Conservation (phyloP, 2,329 filamentous ascomycete genomes). For the Fusarium agapanthi region DNA sequence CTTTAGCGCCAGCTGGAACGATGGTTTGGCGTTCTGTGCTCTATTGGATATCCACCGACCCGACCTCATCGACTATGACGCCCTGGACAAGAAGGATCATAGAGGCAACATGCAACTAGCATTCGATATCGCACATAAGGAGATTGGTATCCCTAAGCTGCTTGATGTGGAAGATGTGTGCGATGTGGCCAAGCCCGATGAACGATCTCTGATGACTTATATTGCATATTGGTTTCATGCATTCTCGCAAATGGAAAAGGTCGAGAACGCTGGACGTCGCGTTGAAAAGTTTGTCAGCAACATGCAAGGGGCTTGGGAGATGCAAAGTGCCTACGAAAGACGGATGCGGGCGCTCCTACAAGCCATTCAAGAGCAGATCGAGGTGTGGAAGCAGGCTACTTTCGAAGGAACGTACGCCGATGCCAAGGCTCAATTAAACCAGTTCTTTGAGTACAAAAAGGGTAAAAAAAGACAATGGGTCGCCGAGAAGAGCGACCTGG, state of each 20-base stretch:
- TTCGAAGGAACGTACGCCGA: constrained; percentile 94
- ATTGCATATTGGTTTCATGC: constrained; percentile 99
- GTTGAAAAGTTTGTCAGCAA: constrained; percentile 99
- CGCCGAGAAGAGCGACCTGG: constrained; percentile 94
- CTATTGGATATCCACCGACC: constrained; percentile 96
- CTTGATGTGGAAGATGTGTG: constrained; percentile 98
- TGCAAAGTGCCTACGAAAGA: constrained; percentile 95
- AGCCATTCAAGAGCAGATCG: constrained; percentile 76
- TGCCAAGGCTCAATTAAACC: constrained; percentile 83
- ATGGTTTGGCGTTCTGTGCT: constrained; percentile 95
- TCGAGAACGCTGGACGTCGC: constrained; percentile 93
- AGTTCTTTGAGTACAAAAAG: constrained; percentile 90
- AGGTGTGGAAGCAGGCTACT: constrained; percentile 78
- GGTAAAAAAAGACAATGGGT: constrained; percentile 95
- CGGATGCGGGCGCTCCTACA: constrained; percentile 85
- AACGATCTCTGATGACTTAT: constrained; percentile 98
- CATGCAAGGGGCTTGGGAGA: constrained; percentile 99
- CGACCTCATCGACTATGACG: constrained; percentile 96
- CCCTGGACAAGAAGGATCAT: constrained; percentile 92
- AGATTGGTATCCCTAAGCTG: constrained; percentile 95
- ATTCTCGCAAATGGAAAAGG: constrained; percentile 98
- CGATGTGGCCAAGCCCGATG: constrained; percentile 94
- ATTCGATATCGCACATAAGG: constrained; percentile 93
- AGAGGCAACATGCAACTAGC: constrained; percentile 97
- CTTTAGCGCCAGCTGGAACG: constrained; percentile 96